Evolutionary conservation across 2,329 filamentous ascomycete species (phyloP).

Genomic region (Beauveria varroae): DNA sequence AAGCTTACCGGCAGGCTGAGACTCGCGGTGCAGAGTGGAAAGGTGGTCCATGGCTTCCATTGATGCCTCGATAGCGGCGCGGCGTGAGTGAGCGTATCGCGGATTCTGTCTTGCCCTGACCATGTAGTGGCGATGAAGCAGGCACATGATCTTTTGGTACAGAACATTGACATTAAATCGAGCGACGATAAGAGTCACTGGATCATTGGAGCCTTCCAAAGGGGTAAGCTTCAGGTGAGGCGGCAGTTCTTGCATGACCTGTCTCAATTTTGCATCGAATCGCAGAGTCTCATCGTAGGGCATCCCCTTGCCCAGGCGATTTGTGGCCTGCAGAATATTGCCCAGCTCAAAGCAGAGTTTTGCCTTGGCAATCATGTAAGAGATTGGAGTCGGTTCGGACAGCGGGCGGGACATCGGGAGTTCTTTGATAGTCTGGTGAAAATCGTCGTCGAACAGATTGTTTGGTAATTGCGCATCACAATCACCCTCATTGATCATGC

Average conservation of each 20-base stretch:
- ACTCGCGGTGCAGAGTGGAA: constrained; percentile 66
- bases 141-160: constrained; percentile 81
- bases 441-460: constrained; percentile 77
- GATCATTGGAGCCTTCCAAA: constrained; percentile 69
- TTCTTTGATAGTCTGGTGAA: constrained; percentile 59
- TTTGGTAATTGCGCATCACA: constrained; percentile 68
- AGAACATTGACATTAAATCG: constrained; percentile 78
- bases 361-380: constrained; percentile 71
- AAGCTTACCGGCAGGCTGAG: constrained; percentile 62
- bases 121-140: constrained; percentile 84
- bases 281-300: constrained; percentile 59
- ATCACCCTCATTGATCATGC: constrained; percentile 66
- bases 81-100: constrained; percentile 76
- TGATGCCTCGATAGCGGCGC: constrained; percentile 78
- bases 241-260: constrained; percentile 60
- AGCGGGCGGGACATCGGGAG: constrained; percentile 60
- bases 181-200: constrained; percentile 78
- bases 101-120: constrained; percentile 69
- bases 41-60: constrained; percentile 76
- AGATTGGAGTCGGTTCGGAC: constrained; percentile 66
- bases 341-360: constrained; percentile 62
- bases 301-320: constrained; percentile 45
- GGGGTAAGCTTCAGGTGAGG: constrained; percentile 70
- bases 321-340: constrained; percentile 60
- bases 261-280: constrained; percentile 53